Base-by-base conservation (phyloP, 2,329 filamentous ascomycete genomes). In the Cordyceps tenuipes region DNA sequence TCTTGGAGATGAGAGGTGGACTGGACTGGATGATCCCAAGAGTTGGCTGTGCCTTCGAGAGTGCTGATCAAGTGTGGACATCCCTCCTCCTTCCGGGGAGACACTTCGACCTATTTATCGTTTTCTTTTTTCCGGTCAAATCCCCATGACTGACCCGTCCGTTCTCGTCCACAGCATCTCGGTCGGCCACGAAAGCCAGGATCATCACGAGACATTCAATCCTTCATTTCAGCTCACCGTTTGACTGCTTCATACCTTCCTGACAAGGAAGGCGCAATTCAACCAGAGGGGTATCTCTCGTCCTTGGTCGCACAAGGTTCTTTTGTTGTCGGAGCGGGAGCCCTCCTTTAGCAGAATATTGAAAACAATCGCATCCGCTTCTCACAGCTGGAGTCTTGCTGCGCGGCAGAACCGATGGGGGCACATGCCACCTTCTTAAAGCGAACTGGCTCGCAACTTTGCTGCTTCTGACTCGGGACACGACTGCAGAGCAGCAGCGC, bases 351-450 rank as follows among this genome's bases (percentile, higher is more conserved):
- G 1, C 17, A 8, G 7, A 47, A 21, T 26, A 29, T 15, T 47
- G 39, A 52, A 39, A 19, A 19, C 41, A 36, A 39, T n/a, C 21
- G 10, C 23, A 41, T 21, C 57, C 48, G 34, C 17, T 29, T 5
- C 8, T 47, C 17, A 36, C 47, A 36, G 13, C 10, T 10, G n/a
- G 17, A 2, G 3, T 15, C 19, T n/a, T n/a, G 36, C 53, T 26
- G 39, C 57, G 29, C n/a, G 53, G 19, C 12, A 19, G 29, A 13
- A 8, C 44, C 41, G 5, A 29, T 15, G 7, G 26, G 34, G 34
- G 46, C 13, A 21, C 26, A 44, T 51, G 56, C n/a, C n/a, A 59
- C 57, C 49, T 53, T 59, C 29, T 59, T 31, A 41, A 59, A 59
- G n/a, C 48, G 57, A 46, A 23, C 39, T 53, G 57, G 49, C 36